Base-by-base conservation (phyloP, 768 basidiomycete species). In the Mrakia hoshinonis region DNA sequence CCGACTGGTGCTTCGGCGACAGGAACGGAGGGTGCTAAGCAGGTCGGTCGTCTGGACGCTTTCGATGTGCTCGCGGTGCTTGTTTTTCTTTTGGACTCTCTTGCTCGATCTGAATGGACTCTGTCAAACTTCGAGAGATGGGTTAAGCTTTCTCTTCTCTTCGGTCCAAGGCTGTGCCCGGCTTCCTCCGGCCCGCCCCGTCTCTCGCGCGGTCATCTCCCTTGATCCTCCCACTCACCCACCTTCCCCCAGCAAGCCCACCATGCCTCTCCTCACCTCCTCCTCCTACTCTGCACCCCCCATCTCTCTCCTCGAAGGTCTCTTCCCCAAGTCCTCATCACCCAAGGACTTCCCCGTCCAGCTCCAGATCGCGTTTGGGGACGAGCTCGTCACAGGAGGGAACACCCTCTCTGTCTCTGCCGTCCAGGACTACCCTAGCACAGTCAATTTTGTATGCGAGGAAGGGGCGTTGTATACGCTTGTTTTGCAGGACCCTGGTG, bases 371-470 rank as follows among this genome's bases (percentile, higher is more conserved):
- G 47, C 69, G 15, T 64, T 64, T 6, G 61, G 36, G 1, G 4
- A 10, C 12, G 69, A 49, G 36, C n/a, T 70, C 31, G 60, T 70
- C 24, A 34, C 69, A 24, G 38, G 36, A 13, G 69, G 69, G 18
- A 64, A 63, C 49, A 64, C 18, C 0, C 69, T 70, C 36, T 3
- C 48, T 12, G 6, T 54, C 10, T 1, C 22, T 22, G 51, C 4
- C 3, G 61, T 54, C 11, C 12, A 34, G 1, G 2, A 26, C 18
- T 64, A 54, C 29, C 69, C 69, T 1, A 39, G 61, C 18, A 63
- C 34, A 1, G 61, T 70, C 26, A 47, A 63, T 38, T 70, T 70
- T 22, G 52, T 64, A 5, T 60, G 61, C 31, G 61, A 70, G 36
- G 36, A 49, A 31, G n/a, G 31, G 29, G 39, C 39, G 52, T n/a